Percentiles rank a stretch among this genome's conserved stretches.
These are phyloP conservation scores for Lepidium africanum DNA, from an alignment of 345 rosid genomes.

Conservation along the genomic window DNA sequence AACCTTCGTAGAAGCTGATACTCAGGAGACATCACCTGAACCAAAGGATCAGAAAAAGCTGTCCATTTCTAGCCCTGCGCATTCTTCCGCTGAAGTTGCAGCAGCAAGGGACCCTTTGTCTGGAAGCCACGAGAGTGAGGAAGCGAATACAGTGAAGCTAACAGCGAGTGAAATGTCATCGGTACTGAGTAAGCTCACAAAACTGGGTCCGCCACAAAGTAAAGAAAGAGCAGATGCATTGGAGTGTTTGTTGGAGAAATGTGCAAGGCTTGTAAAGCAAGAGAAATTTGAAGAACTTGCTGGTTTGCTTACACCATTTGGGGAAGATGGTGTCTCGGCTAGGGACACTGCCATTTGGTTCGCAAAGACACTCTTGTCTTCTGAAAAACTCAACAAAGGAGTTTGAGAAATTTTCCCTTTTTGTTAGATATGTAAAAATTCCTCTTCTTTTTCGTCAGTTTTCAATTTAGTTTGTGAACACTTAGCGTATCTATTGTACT, in stretches of 20 bases:
- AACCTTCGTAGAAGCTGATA: constrained; percentile 30
- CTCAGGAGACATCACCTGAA: constrained; percentile 12
- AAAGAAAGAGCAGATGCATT: constrained; percentile 86
- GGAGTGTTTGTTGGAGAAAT: constrained; percentile 85
- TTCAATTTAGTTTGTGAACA: constrained; percentile 7
- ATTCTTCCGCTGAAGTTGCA: constrained; percentile 25
- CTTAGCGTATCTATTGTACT: not conserved
- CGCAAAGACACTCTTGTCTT: constrained; percentile 80
- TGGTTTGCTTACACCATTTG: constrained; percentile 86
- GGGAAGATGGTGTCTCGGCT: constrained; percentile 83
- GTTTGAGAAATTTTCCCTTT: not conserved
- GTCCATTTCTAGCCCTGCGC: constrained; percentile 2
- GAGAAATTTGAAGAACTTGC: constrained; percentile 81
- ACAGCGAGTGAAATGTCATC: constrained; percentile 42
- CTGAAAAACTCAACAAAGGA: constrained; percentile 55
- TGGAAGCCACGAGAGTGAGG: constrained; percentile 36
- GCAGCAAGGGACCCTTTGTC: constrained; percentile 25
- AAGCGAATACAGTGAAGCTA: constrained; percentile 23
- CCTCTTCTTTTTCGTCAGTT: not conserved
- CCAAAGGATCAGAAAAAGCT: constrained; percentile 19
- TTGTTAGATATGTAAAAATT: constrained; percentile 12
- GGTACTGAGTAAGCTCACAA: constrained; percentile 49
- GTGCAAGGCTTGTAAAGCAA: constrained; percentile 83
- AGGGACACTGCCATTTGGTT: constrained; percentile 98
- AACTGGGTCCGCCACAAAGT: constrained; percentile 41